Conservation (phyloP, 2,329 filamentous ascomycete species). For the Orbilia brochopaga region DNA sequence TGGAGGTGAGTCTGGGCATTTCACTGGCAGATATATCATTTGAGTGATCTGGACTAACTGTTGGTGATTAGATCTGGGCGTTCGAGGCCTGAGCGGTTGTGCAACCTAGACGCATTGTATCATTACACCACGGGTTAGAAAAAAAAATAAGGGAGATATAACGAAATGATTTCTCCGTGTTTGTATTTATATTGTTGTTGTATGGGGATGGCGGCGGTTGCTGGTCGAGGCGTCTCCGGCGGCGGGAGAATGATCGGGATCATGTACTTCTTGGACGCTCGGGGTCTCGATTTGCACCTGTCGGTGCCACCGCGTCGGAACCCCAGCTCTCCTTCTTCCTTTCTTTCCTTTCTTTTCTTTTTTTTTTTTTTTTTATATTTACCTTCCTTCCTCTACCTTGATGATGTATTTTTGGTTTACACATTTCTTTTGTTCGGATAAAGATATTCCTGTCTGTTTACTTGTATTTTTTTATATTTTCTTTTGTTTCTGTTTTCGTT, state of each 20-base stretch:
- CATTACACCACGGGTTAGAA: neutral
- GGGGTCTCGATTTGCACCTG: too few relatives aligned
- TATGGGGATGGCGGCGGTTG: neutral
- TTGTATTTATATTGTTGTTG: neutral
- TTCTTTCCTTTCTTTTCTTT: neutral
- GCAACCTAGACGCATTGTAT: neutral
- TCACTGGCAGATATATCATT: neutral
- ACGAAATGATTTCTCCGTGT: too few relatives aligned
- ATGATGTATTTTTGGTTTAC: too few relatives aligned
- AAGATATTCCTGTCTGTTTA: neutral
- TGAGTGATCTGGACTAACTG: neutral
- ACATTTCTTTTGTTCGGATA: too few relatives aligned
- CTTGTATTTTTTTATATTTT: neutral
- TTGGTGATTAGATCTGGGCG: slow-evolving; percentile 33
- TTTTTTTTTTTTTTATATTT: neutral
- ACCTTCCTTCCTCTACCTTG: neutral
- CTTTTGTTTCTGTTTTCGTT: neutral
- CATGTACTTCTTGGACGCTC: too few relatives aligned
- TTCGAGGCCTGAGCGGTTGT: slow-evolving; percentile 25
- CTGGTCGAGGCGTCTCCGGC: neutral
- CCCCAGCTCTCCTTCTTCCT: neutral
- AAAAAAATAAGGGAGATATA: neutral
- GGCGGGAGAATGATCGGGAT: too few relatives aligned
- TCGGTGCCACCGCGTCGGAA: too few relatives aligned
- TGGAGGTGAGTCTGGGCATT: slow-evolving; percentile 74